Base-by-base conservation (phyloP, 305 asterid species). In the Fraxinus baroniana region DNA sequence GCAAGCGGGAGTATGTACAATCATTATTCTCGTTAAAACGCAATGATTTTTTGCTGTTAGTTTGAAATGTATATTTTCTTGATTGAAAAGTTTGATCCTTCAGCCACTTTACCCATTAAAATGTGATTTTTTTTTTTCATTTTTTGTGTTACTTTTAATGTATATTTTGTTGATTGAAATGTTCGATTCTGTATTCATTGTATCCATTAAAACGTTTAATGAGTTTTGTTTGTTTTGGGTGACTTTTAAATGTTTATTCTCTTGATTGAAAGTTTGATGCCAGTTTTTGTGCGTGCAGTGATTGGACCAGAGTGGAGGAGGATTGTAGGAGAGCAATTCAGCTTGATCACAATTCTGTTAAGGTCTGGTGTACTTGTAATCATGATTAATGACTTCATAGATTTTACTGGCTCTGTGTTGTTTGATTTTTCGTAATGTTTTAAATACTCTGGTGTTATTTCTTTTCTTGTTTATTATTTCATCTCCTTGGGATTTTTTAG, bases 251-350 rank as follows among this genome's bases (percentile, higher is more conserved):
- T 57, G 26, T 18, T 52, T 52, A 52, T 52, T 52, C 15, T 57
- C 6, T 22, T 62, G 30, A 62, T 62, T 62, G 28, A 9, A 68
- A 68, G 36, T 28, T 68, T 26, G n/a, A 3, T 26, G 74, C 39
- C 20, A 12, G 35, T 28, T 68, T 81, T 3, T 86, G 44, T 77
- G 80, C 80, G 79, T 87, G 17, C 79, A 96, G 98, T 80, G 94
- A 96, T 35, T 94, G 98, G 99, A 78, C 80, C 12, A 88, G 92
- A 77, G 97, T 93, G 89, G 99, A 96, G 89, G 98, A 94, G 88
- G 98, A 94, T 87, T 92, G 97, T 85, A 86, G 91, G 88, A 91
- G 36, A 84, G 98, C 98, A 30, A 86, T 94, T 83, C 92, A 90
- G 89, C 98, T 94, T 46, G 99, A 95, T 87, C 91, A 89, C 81